Evolutionary conservation across 805 yeast species (phyloP), one percentile per base, ranked within the genome.

Genomic region (Starmerella powellii): DNA sequence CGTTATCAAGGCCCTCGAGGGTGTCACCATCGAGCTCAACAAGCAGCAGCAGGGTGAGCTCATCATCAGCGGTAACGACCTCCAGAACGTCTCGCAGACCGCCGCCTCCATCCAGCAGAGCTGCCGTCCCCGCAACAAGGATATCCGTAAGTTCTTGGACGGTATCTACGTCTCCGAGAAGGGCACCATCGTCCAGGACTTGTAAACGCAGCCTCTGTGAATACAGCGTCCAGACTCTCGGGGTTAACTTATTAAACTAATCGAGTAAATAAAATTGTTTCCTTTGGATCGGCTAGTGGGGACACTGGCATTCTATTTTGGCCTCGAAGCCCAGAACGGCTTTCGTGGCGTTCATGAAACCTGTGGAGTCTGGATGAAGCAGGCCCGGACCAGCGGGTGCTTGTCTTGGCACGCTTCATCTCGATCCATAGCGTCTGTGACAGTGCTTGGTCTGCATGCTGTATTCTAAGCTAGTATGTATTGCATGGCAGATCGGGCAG

Each of bases 111-210:
- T 91, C 63, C 95, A 88, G 73, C 97, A 88, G 76, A 77, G 77
- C 70, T 86, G 96, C 78, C 79, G 93, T 70, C 97, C 86, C 66
- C 83, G 95, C 78, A 88, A 88, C 91, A 91, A 91, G 88, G 98
- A 88, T 91, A 88, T 91, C 87, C 84, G 98, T 75, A 88, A 88
- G 79, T 88, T 88, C 80, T 82, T 91, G 78, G 98, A 93, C 72
- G 99, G 99, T 86, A 87, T 88, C 74, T 88, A 88, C 71, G 98
- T 88, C 63, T 87, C 96, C 58, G 93, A 82, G 74, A 82, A 81
- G 73, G 94, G 95, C 64, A 73, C 73, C 67, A 74, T 88, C 65
- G 81, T 71, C 54, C 83, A 78, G 66, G 87, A 79, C 36, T 57
- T 52, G 37, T 51, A 53, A 50, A 23, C 26, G 26, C 10, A n/a